phyloP scores from a whole-genome alignment of 2,329 filamentous ascomycete genomes.

The Arthrocladium fulminans region DNA sequence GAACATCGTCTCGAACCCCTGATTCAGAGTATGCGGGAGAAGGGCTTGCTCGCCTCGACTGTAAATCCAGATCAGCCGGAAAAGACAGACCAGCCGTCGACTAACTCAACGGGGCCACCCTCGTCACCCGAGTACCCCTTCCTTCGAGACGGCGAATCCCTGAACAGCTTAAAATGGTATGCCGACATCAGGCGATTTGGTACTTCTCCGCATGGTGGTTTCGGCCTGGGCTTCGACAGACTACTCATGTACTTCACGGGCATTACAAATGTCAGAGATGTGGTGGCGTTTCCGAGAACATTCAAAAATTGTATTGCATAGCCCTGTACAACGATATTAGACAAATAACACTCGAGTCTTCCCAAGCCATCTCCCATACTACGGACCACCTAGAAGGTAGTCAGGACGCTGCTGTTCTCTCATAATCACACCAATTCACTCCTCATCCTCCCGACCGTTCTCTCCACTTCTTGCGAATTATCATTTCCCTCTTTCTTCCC shows the following conservation, averaged over 20 bases:
- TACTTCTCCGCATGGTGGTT: constrained; percentile 84
- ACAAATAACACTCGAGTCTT: no score
- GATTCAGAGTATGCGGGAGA: constrained; percentile 59
- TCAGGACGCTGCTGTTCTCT: no score
- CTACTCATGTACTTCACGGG: constrained; percentile 76
- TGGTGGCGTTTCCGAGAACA: constrained; percentile 69
- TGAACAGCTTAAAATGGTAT: constrained; percentile 68
- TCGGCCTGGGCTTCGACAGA: constrained; percentile 82
- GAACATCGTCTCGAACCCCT: constrained; percentile 66
- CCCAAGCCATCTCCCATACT: no score
- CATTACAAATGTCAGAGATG: constrained; percentile 71
- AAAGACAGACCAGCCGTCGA: constrained; percentile 8
- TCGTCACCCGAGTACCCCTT: constrained; percentile 27
- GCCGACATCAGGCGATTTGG: constrained; percentile 80
- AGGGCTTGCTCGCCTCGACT: constrained; percentile 37
- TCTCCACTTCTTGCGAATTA: no score
- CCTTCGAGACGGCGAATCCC: constrained; percentile 31
- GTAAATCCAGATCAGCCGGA: not conserved
- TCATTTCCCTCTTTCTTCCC: no score
- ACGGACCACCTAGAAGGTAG: no score
- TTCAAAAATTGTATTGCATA: constrained; percentile 1
- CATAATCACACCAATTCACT: no score
- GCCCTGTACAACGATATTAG: constrained; percentile 1
- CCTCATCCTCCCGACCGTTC: no score
- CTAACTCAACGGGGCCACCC: constrained; percentile 10